Conservation (phyloP, 1,139 yeast species). For the Arxiozyma slooffiae region DNA sequence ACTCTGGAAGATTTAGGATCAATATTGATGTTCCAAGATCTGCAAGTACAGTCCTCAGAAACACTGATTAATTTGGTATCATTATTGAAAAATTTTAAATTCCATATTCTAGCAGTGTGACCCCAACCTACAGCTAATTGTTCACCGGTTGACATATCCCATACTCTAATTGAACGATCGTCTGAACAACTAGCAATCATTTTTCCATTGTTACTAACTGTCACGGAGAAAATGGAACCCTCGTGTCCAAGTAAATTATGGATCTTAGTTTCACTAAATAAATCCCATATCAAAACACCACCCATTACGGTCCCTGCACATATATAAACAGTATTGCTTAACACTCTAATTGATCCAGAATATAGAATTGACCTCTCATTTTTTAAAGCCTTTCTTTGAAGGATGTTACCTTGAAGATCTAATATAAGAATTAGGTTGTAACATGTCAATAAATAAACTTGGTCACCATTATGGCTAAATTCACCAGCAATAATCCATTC, state of each 20-base stretch:
- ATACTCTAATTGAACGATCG: conserved; percentile 76
- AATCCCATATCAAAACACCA: conserved; percentile 75
- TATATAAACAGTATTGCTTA: conserved; percentile 40
- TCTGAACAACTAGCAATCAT: conserved; percentile 77
- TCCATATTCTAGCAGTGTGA: conserved; percentile 91
- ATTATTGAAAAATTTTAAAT: conserved; percentile 47
- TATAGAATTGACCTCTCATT: conserved; percentile 76
- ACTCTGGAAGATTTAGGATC: conserved; percentile 20
- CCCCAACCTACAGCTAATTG: conserved; percentile 86
- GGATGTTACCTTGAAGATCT: conserved; percentile 30
- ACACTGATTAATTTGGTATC: conserved; percentile 44
- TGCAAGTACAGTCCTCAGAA: conserved; percentile 85
- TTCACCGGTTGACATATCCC: conserved; percentile 49
- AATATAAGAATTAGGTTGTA: conserved; percentile 61
- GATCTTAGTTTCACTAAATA: conserved; percentile 36
- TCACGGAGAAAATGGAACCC: conserved; percentile 83
- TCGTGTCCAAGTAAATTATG: conserved; percentile 65
- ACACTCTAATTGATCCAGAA: conserved; percentile 63
- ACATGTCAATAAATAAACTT: conserved; percentile 56
- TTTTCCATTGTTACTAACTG: conserved; percentile 47
- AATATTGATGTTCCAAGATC: conserved; percentile 51
- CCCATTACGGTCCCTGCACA: conserved; percentile 92
- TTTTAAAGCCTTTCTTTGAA: conserved; percentile 39
- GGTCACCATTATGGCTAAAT: conserved; percentile 35
- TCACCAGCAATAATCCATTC: conserved; percentile 72